Base-by-base conservation (phyloP, 768 basidiomycete genomes). In the Crucibulum laeve region DNA sequence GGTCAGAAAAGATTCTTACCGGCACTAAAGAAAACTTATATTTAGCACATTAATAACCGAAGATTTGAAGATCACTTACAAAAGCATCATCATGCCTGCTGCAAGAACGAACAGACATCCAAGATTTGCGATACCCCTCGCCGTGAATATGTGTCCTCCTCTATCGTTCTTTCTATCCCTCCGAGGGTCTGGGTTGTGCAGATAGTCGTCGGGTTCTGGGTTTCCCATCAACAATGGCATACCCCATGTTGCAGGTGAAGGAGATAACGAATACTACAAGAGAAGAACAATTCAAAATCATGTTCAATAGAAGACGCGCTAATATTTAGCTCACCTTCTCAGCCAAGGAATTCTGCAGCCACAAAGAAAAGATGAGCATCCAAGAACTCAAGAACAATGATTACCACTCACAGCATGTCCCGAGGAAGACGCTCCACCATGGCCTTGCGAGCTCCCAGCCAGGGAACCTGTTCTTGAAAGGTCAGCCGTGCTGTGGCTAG, bases 101-200 rank as follows among this genome's bases (percentile, higher is more conserved):
- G 57, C 65, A 11, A 85, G 65, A 38, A 82, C 37, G 37, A 74
- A 59, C 14, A 85, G 61, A 49, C 78, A 84, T 1, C 81, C 74
- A 1, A 79, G 65, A 48, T 85, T 85, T 11, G 65, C 68, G 38
- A 83, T 50, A 0, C 83, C 83, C 47, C 82, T 66, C 13, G 56
- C 47, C 15, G 82, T 82, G 43, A 75, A 77, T 33, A 84, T 70
- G 39, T 68, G 65, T 3, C 80, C 80, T 3, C 78, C 71, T 21
- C 42, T 56, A 51, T 81, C 76, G 18, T 67, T 68, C 51, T 68
- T 68, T 21, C 67, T 48, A 44, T 81, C 76, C 2, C 74, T 68
- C 22, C 59, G 63, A 1, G 77, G 74, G 59, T 79, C 76, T 0
- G 79, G 80, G 46, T 70, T 77, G 53, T 81, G 79, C 1, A 82